Percentiles rank a stretch among this genome's conserved stretches.
Evolutionary conservation across 345 rosid species (phyloP).

Genomic region (Eucalyptus curtisii): DNA sequence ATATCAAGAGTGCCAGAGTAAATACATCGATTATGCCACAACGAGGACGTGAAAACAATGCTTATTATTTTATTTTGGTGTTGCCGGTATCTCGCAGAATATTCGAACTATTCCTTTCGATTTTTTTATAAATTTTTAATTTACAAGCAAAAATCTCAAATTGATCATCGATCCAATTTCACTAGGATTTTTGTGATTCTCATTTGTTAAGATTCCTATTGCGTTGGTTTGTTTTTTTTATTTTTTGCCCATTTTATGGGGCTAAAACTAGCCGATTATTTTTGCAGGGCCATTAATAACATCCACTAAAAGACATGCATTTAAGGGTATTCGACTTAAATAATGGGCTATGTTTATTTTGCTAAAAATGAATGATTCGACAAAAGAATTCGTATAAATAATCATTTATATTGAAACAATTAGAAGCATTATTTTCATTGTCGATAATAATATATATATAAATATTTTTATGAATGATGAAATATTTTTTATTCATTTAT

Average conservation of each 20-base stretch:
- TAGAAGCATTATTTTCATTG: rapidly evolving
- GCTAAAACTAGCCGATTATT: not conserved
- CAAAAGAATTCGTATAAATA: not conserved
- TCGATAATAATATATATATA: not conserved
- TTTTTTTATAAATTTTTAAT: not conserved
- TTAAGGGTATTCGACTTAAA: not conserved
- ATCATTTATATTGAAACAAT: not conserved
- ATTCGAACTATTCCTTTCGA: not conserved
- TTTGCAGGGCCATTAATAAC: not conserved
- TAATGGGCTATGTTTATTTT: not conserved
- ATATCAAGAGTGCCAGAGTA: not conserved
- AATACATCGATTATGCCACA: not conserved
- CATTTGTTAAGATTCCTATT: not conserved
- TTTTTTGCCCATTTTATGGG: not conserved
- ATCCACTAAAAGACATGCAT: not conserved
- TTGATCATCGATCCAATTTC: not conserved
- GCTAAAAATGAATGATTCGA: rapidly evolving
- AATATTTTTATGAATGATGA: rapidly evolving
- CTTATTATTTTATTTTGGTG: not conserved
- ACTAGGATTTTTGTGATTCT: not conserved
- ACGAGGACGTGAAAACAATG: not conserved
- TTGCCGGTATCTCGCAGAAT: not conserved
- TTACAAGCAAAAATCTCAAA: not conserved
- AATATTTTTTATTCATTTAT: not conserved
- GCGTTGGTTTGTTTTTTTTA: not conserved